These are phyloP conservation scores for Cladosporium sp. DNA, from an alignment of 2,329 filamentous ascomycete genomes.

Conservation along the genomic window DNA sequence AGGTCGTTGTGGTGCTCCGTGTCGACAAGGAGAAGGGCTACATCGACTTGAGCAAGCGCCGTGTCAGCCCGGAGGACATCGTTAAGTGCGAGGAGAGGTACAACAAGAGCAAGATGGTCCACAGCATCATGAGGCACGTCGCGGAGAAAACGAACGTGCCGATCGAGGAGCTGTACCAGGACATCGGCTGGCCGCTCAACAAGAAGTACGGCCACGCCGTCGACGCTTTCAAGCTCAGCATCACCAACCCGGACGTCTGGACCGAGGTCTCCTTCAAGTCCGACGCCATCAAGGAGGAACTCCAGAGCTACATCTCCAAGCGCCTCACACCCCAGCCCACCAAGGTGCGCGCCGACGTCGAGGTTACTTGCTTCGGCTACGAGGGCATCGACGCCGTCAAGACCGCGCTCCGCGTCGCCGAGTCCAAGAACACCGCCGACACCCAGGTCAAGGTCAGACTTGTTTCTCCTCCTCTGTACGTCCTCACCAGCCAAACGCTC, in stretches of 20 bases:
- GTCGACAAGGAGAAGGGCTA: conserved; percentile 99
- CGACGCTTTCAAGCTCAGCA: conserved; percentile 98
- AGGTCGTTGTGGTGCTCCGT: conserved; percentile 96
- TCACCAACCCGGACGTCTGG: conserved; percentile 98
- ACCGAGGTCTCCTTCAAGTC: conserved; percentile 87
- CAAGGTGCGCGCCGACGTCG: conserved; percentile 96
- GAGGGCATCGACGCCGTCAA: conserved; percentile 99
- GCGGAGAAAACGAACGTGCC: conserved; percentile 93
- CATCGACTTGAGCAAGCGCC: conserved; percentile 97
- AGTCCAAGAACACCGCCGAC: conserved; percentile 87
- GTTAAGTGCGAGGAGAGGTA: conserved; percentile 98
- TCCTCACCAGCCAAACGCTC: conserved; percentile 90
- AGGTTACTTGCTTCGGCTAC: conserved; percentile 88
- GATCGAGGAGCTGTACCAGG: conserved; percentile 93
- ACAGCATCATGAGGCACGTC: conserved; percentile 98
- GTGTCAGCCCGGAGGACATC: conserved; percentile 96
- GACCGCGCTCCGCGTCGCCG: conserved; percentile 83
- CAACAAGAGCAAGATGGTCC: conserved; percentile 99
- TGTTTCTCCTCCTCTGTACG: conserved; percentile 95
- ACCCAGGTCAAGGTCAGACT: conserved; percentile 98
- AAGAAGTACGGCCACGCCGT: conserved; percentile 96
- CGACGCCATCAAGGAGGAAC: conserved; percentile 80
- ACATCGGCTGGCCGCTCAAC: conserved; percentile 95
- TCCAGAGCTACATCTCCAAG: conserved; percentile 95
- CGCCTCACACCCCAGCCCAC: conserved; percentile 96